A percentile compares a stretch with the other conserved stretches of the same genome.
Conservation (phyloP, 208 protist species). For the Leishmania lainsoni region DNA sequence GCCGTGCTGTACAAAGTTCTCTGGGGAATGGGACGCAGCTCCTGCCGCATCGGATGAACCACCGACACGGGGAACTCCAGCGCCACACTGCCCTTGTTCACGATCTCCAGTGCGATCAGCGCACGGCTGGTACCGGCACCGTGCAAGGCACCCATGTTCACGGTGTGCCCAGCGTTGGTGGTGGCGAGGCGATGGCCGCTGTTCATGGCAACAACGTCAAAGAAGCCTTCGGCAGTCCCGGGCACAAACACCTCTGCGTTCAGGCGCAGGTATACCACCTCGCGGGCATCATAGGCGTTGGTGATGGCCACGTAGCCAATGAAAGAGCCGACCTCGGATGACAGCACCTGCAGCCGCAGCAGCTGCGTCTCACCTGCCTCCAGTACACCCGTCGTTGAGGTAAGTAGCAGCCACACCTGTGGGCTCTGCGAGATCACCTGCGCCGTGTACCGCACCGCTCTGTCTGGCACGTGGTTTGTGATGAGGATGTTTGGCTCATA, state of each 20-base stretch:
- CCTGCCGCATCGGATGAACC: constrained; percentile 77
- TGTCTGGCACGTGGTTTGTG: constrained; percentile 56
- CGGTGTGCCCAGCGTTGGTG: constrained; percentile 38
- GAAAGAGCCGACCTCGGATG: constrained; percentile 82
- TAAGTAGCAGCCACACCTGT: constrained; percentile 76
- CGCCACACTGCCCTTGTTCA: constrained; percentile 67
- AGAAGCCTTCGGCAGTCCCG: constrained; percentile 69
- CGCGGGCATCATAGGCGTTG: constrained; percentile 55
- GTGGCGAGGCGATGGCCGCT: constrained; percentile 46
- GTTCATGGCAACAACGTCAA: constrained; percentile 74
- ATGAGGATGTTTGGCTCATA: constrained; percentile 73
- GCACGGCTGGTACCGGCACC: constrained; percentile 56
- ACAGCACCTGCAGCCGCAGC: constrained; percentile 72
- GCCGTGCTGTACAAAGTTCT: constrained; percentile 25
- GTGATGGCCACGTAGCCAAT: constrained; percentile 73
- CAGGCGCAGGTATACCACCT: constrained; percentile 79
- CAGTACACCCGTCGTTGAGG: constrained; percentile 46
- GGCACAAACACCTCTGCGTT: constrained; percentile 78
- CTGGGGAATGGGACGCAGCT: constrained; percentile 57
- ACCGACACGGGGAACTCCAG: constrained; percentile 90
- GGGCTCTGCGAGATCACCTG: constrained; percentile 79
- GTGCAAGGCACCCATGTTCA: constrained; percentile 77
- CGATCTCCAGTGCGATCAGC: constrained; percentile 77
- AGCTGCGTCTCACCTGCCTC: constrained; percentile 67
- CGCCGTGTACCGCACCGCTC: constrained; percentile 67